Conservation (phyloP, 2,329 filamentous ascomycete genomes). For the Fusarium sp. region DNA sequence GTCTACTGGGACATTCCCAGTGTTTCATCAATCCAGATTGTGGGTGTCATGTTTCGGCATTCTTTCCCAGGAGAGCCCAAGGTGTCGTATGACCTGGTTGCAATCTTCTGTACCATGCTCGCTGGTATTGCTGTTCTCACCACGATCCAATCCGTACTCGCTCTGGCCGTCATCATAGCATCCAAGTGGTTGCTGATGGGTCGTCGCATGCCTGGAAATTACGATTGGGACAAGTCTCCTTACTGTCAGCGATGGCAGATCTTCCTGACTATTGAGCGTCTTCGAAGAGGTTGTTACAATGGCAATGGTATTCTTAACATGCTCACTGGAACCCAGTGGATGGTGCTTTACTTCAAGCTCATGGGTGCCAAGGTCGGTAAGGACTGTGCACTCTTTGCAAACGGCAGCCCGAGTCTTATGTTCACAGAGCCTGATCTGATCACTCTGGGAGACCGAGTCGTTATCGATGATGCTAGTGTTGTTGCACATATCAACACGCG, state of each 20-base stretch:
- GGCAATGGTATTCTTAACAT: neutral
- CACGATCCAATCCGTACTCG: neutral
- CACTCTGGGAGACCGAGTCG: neutral
- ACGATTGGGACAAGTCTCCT: constrained; percentile 14
- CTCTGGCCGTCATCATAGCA: neutral
- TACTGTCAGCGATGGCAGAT: constrained; percentile 21
- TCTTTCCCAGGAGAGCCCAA: neutral
- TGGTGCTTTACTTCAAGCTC: constrained; percentile 1
- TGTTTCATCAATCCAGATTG: constrained; percentile 1
- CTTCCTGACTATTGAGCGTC: constrained; percentile 6
- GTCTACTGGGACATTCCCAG: constrained; percentile 8
- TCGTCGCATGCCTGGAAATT: constrained; percentile 1
- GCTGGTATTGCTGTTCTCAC: neutral
- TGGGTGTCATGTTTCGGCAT: neutral
- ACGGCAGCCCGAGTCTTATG: neutral
- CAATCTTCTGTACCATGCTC: constrained; percentile 5
- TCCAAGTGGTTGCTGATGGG: constrained; percentile 13
- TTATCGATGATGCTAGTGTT: constrained; percentile 16
- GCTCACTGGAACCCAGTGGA: neutral
- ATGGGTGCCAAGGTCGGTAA: constrained; percentile 9
- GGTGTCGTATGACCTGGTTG: constrained; percentile 1
- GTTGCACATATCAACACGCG: constrained; percentile 15
- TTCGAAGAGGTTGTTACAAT: neutral
- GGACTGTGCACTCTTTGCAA: constrained; percentile 4
- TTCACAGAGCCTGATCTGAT: constrained; percentile 4